Conservation (phyloP, 495 filamentous ascomycete genomes). For the Beverwykella pulmonaria region DNA sequence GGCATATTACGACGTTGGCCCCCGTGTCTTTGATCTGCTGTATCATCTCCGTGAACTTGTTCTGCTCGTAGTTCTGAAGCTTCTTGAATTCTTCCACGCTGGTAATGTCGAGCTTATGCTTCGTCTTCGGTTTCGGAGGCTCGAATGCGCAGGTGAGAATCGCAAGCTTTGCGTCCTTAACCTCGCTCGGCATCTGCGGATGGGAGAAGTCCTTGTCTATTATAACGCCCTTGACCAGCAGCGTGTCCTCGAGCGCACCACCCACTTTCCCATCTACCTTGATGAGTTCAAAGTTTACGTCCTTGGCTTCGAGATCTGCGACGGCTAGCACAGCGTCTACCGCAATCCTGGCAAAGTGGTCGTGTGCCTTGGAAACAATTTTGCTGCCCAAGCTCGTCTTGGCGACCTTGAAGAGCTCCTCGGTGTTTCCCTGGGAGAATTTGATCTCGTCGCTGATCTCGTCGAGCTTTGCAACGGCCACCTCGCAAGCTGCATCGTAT, state of each 20-base stretch:
- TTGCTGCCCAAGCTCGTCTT: slow-evolving; percentile 97
- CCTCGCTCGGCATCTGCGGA: slow-evolving; percentile 96
- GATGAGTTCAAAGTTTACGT: slow-evolving; percentile 98
- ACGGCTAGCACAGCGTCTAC: slow-evolving; percentile 96
- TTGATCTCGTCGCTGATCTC: slow-evolving; percentile 87
- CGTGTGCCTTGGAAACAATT: slow-evolving; percentile 98
- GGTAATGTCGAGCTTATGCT: slow-evolving; percentile 98
- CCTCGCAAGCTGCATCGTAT: slow-evolving; percentile 95
- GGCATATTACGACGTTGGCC: slow-evolving; percentile 96
- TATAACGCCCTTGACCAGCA: slow-evolving; percentile 96
- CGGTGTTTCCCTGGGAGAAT: slow-evolving; percentile 74
- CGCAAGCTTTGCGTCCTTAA: slow-evolving; percentile 91
- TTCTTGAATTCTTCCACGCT: slow-evolving; percentile 97
- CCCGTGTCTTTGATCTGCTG: slow-evolving; percentile 96
- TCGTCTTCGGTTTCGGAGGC: slow-evolving; percentile 99
- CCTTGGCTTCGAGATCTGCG: slow-evolving; percentile 91
- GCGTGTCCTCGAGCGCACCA: slow-evolving; percentile 88
- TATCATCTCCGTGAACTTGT: slow-evolving; percentile 99
- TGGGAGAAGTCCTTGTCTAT: slow-evolving; percentile 99
- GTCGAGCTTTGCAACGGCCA: slow-evolving; percentile 89
- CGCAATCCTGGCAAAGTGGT: slow-evolving; percentile 96
- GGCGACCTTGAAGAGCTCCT: slow-evolving; percentile 88
- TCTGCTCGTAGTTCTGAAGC: slow-evolving; percentile 88
- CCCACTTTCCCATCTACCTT: slow-evolving; percentile 99
- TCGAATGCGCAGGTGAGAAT: slow-evolving; percentile 98